Percentiles rank a stretch among this genome's conserved stretches.
phyloP scores from a whole-genome alignment of 306 rosid genomes.

The Glycine soja region DNA sequence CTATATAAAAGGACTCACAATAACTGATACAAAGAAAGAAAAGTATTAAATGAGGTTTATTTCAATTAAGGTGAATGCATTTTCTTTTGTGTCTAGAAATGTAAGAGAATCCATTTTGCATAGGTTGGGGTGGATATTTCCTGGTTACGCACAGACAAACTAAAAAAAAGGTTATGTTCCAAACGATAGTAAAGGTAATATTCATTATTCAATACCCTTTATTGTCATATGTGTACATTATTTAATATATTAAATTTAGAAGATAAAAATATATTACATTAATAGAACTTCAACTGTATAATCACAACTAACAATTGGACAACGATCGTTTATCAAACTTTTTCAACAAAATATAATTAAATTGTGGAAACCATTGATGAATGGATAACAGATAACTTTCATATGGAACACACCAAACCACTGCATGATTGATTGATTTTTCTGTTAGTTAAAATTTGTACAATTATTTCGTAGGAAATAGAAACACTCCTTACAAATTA shows the following conservation, averaged over 20 bases:
- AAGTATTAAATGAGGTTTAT: no score
- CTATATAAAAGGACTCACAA: constrained; percentile 50
- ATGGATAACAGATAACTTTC: not conserved
- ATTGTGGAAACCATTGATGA: not conserved
- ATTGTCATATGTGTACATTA: not conserved
- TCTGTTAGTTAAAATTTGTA: not conserved
- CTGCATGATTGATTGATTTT: not conserved
- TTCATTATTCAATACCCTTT: not conserved
- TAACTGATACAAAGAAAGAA: no score
- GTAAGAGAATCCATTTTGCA: no score
- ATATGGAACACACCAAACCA: no score
- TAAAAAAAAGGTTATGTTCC: no score
- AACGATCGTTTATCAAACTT: not conserved
- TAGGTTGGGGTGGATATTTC: no score
- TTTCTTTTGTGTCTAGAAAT: no score
- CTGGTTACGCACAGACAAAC: no score
- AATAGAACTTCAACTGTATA: not conserved
- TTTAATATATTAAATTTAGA: not conserved
- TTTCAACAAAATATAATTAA: not conserved
- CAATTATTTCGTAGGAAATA: not conserved
- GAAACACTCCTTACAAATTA: not conserved
- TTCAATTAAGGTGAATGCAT: no score
- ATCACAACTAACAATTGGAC: not conserved
- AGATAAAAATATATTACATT: not conserved
- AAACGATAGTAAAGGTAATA: no score